These are phyloP conservation scores for Paecilomyces fulvus DNA, from an alignment of 2,329 filamentous ascomycete genomes.

Conservation along the genomic window DNA sequence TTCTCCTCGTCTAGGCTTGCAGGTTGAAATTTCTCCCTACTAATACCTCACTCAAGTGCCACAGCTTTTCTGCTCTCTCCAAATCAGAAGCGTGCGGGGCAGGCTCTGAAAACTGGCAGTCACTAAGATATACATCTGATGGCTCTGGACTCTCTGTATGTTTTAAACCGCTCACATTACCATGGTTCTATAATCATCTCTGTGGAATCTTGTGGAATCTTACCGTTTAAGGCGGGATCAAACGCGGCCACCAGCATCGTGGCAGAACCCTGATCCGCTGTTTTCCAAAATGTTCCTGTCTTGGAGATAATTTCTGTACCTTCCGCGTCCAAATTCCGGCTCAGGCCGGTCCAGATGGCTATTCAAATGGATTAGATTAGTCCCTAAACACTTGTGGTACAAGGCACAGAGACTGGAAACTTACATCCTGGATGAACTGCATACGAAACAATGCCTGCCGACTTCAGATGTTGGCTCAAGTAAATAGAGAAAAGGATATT, in stretches of 20 bases:
- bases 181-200: background rate
- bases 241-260: slow-evolving; percentile 38
- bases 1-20: slow-evolving; percentile 5
- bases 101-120: slow-evolving; percentile 24
- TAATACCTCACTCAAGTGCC: slow-evolving; percentile 31
- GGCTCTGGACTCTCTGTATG: slow-evolving; percentile 7
- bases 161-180: background rate
- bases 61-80: slow-evolving; percentile 30
- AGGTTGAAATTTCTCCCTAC: slow-evolving; percentile 28
- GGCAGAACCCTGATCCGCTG: slow-evolving; percentile 34
- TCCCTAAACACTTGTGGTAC: background rate
- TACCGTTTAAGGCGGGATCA: slow-evolving; percentile 30
- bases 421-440: slow-evolving; percentile 33
- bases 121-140: slow-evolving; percentile 20
- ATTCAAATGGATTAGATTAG: background rate
- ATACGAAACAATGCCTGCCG: slow-evolving; percentile 25
- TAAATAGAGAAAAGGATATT: slow-evolving; percentile 33
- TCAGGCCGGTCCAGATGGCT: slow-evolving; percentile 18
- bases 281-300: slow-evolving; percentile 23
- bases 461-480: slow-evolving; percentile 19
- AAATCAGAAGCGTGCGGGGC: slow-evolving; percentile 26
- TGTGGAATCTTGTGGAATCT: slow-evolving; percentile 3
- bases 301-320: slow-evolving; percentile 16
- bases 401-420: background rate
- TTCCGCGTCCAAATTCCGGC: slow-evolving; percentile 11